A percentile compares a stretch with the other conserved stretches of the same genome.
These are phyloP conservation scores for Bigelowiella natans DNA, from an alignment of 78 protist species.

Conservation along the genomic window DNA sequence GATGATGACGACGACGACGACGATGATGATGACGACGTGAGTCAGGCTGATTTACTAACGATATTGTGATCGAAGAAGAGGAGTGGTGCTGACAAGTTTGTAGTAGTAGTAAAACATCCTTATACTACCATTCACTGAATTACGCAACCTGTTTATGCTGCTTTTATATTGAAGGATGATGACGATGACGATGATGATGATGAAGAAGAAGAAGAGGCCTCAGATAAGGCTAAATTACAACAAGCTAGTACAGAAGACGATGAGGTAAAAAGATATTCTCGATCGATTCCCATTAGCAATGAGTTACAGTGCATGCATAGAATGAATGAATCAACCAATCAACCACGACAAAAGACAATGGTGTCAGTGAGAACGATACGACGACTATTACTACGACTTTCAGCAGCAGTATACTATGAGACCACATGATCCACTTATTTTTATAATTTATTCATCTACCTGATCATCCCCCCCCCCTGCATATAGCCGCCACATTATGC, in stretches of 20 bases:
- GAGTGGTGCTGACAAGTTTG: background rate
- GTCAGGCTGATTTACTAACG: background rate
- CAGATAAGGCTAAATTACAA: background rate
- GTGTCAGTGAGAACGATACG: background rate
- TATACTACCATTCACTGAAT: background rate
- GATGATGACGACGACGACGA: background rate
- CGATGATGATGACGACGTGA: background rate
- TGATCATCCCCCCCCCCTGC: too few species aligned
- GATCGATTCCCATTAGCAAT: too few species aligned
- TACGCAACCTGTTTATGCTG: background rate
- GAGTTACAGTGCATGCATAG: too few species aligned
- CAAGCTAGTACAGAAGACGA: background rate
- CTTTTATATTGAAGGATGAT: background rate
- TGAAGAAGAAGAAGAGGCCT: background rate
- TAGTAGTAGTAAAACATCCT: background rate
- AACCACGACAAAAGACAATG: too few species aligned
- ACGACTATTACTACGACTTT: background rate
- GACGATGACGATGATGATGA: background rate
- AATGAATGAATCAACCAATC: too few species aligned
- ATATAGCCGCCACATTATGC: too few species aligned
- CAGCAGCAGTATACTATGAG: background rate
- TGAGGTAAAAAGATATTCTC: too few species aligned
- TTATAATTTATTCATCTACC: too few species aligned
- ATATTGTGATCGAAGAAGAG: background rate
- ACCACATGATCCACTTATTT: background rate